phyloP scores from a whole-genome alignment of 1,284 basidiomycete species.

The Heterobasidion occidentale region DNA sequence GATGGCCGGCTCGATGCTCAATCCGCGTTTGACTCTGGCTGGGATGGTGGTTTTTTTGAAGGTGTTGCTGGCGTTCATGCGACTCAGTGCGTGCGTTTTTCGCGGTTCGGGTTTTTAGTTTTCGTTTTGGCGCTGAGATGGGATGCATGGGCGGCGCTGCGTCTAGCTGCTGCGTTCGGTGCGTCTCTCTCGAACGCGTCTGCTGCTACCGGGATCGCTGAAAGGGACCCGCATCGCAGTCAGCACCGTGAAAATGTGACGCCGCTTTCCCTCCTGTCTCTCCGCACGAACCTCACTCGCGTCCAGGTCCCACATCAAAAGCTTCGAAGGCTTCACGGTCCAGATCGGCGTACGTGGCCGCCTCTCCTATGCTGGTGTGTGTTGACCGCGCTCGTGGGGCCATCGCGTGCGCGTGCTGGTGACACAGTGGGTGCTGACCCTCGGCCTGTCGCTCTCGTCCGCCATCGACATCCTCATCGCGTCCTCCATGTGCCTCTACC shows the following conservation, averaged over 20 bases:
- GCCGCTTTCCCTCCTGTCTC: neutral
- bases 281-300: too few relatives aligned
- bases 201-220: conserved; percentile 29
- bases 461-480: conserved; percentile 42
- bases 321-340: neutral
- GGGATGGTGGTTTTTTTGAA: conserved; percentile 6
- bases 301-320: neutral
- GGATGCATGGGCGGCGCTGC: neutral
- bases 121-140: conserved; percentile 14
- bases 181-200: too few relatives aligned
- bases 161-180: conserved; percentile 2
- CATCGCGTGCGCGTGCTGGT: neutral
- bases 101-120: conserved; percentile 18
- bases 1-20: neutral
- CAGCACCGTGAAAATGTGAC: neutral
- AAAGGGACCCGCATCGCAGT: conserved; percentile 26
- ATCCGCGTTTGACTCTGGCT: neutral
- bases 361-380: neutral
- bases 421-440: conserved; percentile 39
- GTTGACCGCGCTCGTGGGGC: neutral
- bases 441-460: conserved; percentile 39
- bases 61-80: conserved; percentile 21
- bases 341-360: neutral
- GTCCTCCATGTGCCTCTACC: conserved; percentile 32
- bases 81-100: conserved; percentile 20